These are phyloP conservation scores for Basidiobolus meristosporus DNA, from an alignment of 371 early-diverging fungal species.

Conservation along the genomic window DNA sequence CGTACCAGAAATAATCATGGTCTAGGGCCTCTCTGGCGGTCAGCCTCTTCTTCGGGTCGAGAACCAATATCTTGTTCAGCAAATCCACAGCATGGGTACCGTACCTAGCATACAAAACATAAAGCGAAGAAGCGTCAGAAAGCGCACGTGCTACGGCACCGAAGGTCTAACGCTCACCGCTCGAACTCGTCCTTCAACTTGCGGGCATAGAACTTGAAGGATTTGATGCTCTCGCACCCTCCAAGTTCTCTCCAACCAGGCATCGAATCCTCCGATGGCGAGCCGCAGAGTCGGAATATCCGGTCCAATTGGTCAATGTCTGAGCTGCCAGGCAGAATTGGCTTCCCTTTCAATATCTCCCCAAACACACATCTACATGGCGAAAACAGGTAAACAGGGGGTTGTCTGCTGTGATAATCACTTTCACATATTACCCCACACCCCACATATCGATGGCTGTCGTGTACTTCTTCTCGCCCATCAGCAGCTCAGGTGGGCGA, in stretches of 20 bases:
- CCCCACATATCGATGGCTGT: conserved; percentile 96
- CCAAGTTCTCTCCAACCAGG: conserved; percentile 49
- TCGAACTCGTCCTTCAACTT: background rate
- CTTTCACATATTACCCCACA: conserved; percentile 52
- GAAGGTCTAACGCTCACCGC: no score
- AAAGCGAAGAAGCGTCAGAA: conserved; percentile 30
- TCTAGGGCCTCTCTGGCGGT: conserved; percentile 56
- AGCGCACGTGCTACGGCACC: no score
- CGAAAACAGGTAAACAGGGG: background rate
- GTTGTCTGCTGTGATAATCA: background rate
- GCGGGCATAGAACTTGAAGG: background rate
- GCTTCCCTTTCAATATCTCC: conserved; percentile 59
- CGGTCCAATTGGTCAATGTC: conserved; percentile 68
- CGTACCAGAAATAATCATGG: conserved; percentile 45
- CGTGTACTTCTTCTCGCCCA: conserved; percentile 69
- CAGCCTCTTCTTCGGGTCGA: conserved; percentile 59
- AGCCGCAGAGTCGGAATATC: conserved; percentile 41
- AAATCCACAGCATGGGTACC: conserved; percentile 52
- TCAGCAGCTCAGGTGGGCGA: conserved; percentile 89
- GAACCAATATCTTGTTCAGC: conserved; percentile 45
- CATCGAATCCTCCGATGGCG: conserved; percentile 39
- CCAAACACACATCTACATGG: conserved; percentile 54
- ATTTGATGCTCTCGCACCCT: conserved; percentile 19
- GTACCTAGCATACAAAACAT: conserved; percentile 59
- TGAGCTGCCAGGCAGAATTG: conserved; percentile 57